Conservation (phyloP, 2,329 filamentous ascomycete genomes). For the Onygenales sp. region DNA sequence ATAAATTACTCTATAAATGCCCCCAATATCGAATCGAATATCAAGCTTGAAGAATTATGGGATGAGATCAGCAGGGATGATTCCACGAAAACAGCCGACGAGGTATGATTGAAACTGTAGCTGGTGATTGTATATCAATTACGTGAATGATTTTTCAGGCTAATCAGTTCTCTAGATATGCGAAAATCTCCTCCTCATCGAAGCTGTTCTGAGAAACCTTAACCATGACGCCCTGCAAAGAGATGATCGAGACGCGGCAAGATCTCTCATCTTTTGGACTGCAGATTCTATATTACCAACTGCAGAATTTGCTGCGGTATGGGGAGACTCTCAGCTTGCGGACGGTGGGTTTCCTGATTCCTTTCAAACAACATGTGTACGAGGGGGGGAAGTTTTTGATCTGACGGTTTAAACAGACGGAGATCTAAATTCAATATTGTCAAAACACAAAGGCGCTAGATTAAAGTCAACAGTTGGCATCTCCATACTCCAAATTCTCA, state of each 20-base stretch:
- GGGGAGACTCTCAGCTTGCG: slow-evolving; percentile 18
- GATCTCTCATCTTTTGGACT: slow-evolving; percentile 25
- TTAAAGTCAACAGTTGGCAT: slow-evolving; percentile 21
- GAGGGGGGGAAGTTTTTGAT: no score
- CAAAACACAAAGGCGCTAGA: slow-evolving; percentile 17
- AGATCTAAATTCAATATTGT: slow-evolving; percentile 5
- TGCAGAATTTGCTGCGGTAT: slow-evolving; percentile 19
- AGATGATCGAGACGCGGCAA: slow-evolving; percentile 16
- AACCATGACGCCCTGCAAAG: slow-evolving; percentile 11
- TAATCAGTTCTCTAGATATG: slow-evolving; percentile 17
- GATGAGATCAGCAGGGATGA: slow-evolving; percentile 18
- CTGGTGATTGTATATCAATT: neutral
- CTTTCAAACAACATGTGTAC: neutral
- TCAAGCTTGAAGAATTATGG: slow-evolving; percentile 18
- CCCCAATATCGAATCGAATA: neutral
- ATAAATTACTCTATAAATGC: neutral
- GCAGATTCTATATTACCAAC: slow-evolving; percentile 22
- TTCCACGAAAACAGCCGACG: slow-evolving; percentile 9
- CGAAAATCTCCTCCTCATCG: slow-evolving; percentile 22
- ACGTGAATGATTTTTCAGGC: neutral
- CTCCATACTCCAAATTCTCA: slow-evolving; percentile 18
- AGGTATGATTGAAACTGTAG: slow-evolving; percentile 14
- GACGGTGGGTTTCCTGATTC: slow-evolving; percentile 7
- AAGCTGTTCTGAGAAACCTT: slow-evolving; percentile 16
- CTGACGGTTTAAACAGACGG: slow-evolving; percentile 8